phyloP scores from a whole-genome alignment of 2,329 filamentous ascomycete species.

The Aspergillus ibericus region DNA sequence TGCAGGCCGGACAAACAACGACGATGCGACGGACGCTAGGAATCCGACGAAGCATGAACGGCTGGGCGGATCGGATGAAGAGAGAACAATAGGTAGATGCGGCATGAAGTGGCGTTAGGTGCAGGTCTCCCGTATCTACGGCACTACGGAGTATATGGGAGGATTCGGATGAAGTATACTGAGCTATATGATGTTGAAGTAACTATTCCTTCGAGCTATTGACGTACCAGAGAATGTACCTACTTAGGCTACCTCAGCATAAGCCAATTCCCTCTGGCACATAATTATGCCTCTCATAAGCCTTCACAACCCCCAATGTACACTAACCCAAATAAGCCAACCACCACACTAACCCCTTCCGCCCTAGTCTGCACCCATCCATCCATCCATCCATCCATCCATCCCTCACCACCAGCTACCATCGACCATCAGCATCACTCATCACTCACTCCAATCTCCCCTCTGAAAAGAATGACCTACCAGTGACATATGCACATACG shows the following conservation, averaged over 20 bases:
- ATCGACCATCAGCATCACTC: background rate
- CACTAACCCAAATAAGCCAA: background rate
- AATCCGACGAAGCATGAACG: conserved; percentile 44
- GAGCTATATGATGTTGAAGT: too few relatives aligned
- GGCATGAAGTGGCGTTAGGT: background rate
- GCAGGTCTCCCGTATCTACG: background rate
- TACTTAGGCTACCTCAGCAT: too few relatives aligned
- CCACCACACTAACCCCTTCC: background rate
- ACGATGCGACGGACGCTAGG: conserved; percentile 41
- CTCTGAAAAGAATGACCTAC: background rate
- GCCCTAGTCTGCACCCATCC: background rate
- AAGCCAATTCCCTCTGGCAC: too few relatives aligned
- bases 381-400: too few relatives aligned
- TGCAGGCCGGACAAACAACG: conserved; percentile 25
- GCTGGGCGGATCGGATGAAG: conserved; percentile 44
- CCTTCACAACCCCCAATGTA: too few relatives aligned
- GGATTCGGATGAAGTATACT: background rate
- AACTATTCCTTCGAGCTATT: too few relatives aligned
- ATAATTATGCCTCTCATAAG: too few relatives aligned
- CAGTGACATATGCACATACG: background rate
- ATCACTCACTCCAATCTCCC: background rate
- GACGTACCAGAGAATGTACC: too few relatives aligned
- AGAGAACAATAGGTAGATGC: conserved; percentile 24
- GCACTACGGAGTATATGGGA: background rate
- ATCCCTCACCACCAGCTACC: too few relatives aligned